Conservation (phyloP, 495 filamentous ascomycete genomes). For the Pyrenula massariospora region DNA sequence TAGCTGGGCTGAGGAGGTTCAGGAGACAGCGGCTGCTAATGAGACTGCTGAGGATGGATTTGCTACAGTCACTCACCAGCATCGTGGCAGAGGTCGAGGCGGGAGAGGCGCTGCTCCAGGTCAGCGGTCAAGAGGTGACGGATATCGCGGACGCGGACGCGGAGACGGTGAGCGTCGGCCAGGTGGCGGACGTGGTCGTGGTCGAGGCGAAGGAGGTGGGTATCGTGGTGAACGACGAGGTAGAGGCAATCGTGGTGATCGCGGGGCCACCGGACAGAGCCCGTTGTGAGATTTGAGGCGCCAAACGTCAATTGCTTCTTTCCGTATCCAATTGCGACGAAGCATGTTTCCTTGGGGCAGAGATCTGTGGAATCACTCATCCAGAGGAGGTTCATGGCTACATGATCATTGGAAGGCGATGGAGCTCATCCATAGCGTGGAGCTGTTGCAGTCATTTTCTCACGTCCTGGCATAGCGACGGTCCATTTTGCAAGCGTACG, state of each 20-base stretch:
- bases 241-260: slow-evolving; percentile 20
- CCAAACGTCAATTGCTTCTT: no score
- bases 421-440: no score
- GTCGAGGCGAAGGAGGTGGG: slow-evolving; percentile 18
- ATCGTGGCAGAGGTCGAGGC: slow-evolving; percentile 37
- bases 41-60: slow-evolving; percentile 48
- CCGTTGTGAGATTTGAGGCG: neutral
- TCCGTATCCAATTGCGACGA: no score
- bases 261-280: slow-evolving; percentile 7
- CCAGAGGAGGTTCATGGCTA: no score
- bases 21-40: slow-evolving; percentile 19
- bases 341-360: no score
- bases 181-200: slow-evolving; percentile 35
- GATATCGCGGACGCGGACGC: slow-evolving; percentile 40
- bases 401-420: no score
- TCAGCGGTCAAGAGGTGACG: slow-evolving; percentile 41
- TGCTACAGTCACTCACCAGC: slow-evolving; percentile 50
- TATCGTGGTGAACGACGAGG: slow-evolving; percentile 22
- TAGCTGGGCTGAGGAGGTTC: slow-evolving; percentile 58
- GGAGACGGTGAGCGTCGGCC: slow-evolving; percentile 22
- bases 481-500: neutral
- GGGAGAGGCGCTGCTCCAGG: slow-evolving; percentile 33
- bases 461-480: neutral
- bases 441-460: no score
- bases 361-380: no score